Base-by-base conservation (phyloP, 164 flowering plant species). In the Macadamia integrifolia region DNA sequence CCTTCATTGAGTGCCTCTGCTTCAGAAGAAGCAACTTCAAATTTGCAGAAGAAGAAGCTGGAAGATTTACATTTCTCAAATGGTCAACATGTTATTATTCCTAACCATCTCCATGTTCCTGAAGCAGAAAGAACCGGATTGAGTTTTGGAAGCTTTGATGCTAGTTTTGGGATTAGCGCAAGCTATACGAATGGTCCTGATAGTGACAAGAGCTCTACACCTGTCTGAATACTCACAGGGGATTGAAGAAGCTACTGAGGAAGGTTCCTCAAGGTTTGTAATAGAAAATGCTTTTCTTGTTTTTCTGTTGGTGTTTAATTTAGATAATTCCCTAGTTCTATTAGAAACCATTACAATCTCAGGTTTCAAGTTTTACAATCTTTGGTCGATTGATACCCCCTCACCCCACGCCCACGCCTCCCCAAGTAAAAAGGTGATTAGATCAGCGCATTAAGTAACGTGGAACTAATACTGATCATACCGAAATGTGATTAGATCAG, bases 61-160 rank as follows among this genome's bases (percentile, higher is more conserved):
- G 88, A 81, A 68, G 81, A 82, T 29, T 72, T 86, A 52, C 87
- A 80, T 63, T 64, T 88, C 69, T 82, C 80, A 58, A 81, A 72
- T 46, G 71, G 79, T 62, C 86, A 83, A 61, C 85, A 85, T 82
- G 98, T 92, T 61, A 88, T 92, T 30, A 84, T 92, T 69, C 96
- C 98, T 56, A 80, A 85, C 64, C 96, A 92, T 70, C 85, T 92
- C 23, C 93, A 86, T 72, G 98, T 90, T 17, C 92, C 98, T 57
- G 96, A 88, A 72, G 81, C 87, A 72, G 90, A 84, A 74, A 83
- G 92, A 74, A 77, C 74, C 60, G 83, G 88, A 52, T 75, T 92
- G 60, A 87, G 89, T 71, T 92, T 92, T 84, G 98, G 98, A 79
- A 92, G 98, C 76, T 87, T 92, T 80, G 91, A 84, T 78, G 86